These are phyloP conservation scores for Psilocybe sp. DNA, from an alignment of 768 basidiomycete genomes.

Conservation along the genomic window DNA sequence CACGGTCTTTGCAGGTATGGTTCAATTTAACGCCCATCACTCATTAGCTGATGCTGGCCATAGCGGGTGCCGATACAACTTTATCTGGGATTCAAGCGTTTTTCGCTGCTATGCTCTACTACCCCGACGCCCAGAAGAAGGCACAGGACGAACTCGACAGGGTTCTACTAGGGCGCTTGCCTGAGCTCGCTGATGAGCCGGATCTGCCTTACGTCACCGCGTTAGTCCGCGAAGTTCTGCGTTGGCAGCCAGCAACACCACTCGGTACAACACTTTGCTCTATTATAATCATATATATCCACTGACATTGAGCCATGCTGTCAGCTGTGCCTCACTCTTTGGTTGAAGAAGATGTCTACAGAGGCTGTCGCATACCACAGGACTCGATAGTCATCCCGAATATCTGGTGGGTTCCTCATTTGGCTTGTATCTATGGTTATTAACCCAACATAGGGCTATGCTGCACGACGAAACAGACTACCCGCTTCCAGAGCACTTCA, in stretches of 20 bases:
- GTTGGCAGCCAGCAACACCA: conserved; percentile 29
- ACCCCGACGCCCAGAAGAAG: conserved; percentile 34
- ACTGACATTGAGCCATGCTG: not conserved
- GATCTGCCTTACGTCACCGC: conserved; percentile 36
- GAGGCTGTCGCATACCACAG: conserved; percentile 43
- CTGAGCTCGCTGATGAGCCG: conserved; percentile 33
- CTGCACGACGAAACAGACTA: conserved; percentile 30
- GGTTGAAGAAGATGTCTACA: conserved; percentile 41
- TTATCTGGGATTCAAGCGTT: conserved; percentile 26
- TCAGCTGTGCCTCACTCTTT: conserved; percentile 30
- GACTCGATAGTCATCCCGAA: conserved; percentile 34
- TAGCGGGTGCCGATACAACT: conserved; percentile 27
- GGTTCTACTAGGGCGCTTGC: conserved; percentile 35
- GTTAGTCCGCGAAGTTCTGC: conserved; percentile 33
- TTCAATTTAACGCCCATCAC: not conserved
- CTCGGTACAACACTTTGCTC: conserved; percentile 18
- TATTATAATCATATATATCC: not conserved
- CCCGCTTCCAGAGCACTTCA: conserved; percentile 34
- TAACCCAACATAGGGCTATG: conserved; percentile 25
- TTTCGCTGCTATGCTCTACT: conserved; percentile 35
- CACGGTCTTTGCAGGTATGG: conserved; percentile 30
- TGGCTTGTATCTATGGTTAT: not conserved
- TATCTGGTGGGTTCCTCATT: conserved; percentile 23
- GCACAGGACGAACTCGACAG: conserved; percentile 39
- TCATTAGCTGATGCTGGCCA: conserved; percentile 7